These are phyloP conservation scores for Kwoniella sp. DNA, from an alignment of 768 basidiomycete species.

Conservation along the genomic window DNA sequence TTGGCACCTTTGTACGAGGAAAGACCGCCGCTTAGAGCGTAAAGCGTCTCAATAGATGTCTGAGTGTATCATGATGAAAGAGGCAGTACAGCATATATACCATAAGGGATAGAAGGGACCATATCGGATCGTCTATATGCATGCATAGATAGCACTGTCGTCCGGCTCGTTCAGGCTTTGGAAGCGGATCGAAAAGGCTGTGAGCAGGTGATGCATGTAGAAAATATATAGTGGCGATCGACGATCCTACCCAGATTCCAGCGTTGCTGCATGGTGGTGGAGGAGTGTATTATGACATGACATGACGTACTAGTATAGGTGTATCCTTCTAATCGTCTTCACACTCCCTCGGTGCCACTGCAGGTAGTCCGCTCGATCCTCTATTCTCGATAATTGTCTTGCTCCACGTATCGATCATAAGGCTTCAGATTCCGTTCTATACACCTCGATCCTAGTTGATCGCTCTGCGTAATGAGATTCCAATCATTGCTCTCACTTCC, in stretches of 20 bases:
- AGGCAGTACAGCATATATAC: not conserved
- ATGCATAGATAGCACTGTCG: not conserved
- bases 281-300: too few species aligned
- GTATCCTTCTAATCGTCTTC: not conserved
- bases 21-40: conserved; percentile 21
- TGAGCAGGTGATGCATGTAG: too few species aligned
- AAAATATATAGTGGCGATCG: too few species aligned
- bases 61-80: too few species aligned
- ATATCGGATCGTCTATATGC: conserved; percentile 1
- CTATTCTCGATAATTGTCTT: not conserved
- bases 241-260: not conserved
- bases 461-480: conserved; percentile 14
- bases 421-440: too few species aligned
- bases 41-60: too few species aligned
- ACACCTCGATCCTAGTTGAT: too few species aligned
- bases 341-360: too few species aligned
- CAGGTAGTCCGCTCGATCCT: not conserved
- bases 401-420: not conserved
- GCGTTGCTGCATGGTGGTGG: too few species aligned
- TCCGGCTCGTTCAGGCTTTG: too few species aligned
- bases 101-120: not conserved
- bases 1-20: conserved; percentile 40
- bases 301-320: not conserved
- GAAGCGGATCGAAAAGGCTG: too few species aligned
- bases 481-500: conserved; percentile 23